Percentiles rank a stretch among this genome's conserved stretches.
These are phyloP conservation scores for Laguncularia racemosa DNA, from an alignment of 345 rosid genomes.

Conservation along the genomic window DNA sequence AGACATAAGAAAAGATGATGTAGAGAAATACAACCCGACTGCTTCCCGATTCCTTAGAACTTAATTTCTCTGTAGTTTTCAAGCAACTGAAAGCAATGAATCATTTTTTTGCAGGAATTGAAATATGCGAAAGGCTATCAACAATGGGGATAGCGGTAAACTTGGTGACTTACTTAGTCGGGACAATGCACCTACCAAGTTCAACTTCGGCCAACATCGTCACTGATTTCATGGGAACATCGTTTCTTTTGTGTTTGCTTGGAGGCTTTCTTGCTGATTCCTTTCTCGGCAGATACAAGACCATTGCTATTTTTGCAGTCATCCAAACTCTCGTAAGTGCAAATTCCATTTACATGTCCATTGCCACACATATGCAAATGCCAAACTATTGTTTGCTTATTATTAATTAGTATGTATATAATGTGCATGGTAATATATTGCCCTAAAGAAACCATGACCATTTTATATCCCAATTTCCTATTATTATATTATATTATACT, in stretches of 20 bases:
- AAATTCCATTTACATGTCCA: neutral
- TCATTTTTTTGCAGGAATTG: slow-evolving; percentile 29
- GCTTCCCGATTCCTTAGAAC: no score
- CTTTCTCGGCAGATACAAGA: slow-evolving; percentile 52
- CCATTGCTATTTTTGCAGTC: slow-evolving; percentile 61
- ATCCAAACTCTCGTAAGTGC: slow-evolving; percentile 51
- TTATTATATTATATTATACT: no score
- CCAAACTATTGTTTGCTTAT: neutral
- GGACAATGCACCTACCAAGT: slow-evolving; percentile 56
- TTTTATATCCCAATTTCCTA: no score
- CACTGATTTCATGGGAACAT: slow-evolving; percentile 65
- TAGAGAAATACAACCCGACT: no score
- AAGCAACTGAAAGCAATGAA: no score
- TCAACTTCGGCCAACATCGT: slow-evolving; percentile 53
- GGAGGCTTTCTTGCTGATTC: slow-evolving; percentile 71
- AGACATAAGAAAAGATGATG: no score
- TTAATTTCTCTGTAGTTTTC: no score
- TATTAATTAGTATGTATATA: neutral
- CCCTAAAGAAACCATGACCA: no score
- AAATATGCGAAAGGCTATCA: slow-evolving; percentile 58
- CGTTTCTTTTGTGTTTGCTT: slow-evolving; percentile 46
- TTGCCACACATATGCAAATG: no score
- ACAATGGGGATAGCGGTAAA: slow-evolving; percentile 64
- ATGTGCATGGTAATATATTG: no score
- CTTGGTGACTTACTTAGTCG: slow-evolving; percentile 49